Conservation (phyloP, 2,329 filamentous ascomycete species). For the Onygena corvina region DNA sequence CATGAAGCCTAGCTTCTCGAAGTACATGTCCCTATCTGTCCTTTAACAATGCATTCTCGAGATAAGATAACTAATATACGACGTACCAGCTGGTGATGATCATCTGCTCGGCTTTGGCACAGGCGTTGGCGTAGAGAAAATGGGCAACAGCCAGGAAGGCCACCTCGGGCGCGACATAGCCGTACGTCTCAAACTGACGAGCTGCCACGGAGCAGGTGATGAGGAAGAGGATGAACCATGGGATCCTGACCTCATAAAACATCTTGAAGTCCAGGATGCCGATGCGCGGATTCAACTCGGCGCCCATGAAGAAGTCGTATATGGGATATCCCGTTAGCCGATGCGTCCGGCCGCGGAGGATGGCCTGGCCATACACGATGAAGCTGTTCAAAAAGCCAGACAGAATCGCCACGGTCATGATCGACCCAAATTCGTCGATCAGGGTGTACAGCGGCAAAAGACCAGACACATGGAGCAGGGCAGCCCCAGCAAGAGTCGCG, state of each 20-base stretch:
- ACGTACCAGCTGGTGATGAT: conserved; percentile 70
- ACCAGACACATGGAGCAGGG: conserved; percentile 64
- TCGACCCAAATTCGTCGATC: conserved; percentile 86
- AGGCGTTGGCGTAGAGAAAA: conserved; percentile 84
- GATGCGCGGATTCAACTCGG: conserved; percentile 72
- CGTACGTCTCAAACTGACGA: conserved; percentile 71
- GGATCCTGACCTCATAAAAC: conserved; percentile 88
- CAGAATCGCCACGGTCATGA: conserved; percentile 85
- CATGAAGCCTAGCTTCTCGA: conserved; percentile 96
- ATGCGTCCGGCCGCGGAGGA: conserved; percentile 68
- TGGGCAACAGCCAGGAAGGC: conserved; percentile 76
- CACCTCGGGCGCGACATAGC: conserved; percentile 73
- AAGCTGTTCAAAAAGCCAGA: conserved; percentile 76
- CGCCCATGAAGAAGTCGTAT: conserved; percentile 87
- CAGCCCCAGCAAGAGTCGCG: conserved; percentile 60
- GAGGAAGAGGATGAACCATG: conserved; percentile 82
- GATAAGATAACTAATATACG: conserved; percentile 14
- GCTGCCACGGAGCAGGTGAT: conserved; percentile 63
- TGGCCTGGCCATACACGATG: conserved; percentile 74
- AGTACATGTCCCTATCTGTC: conserved; percentile 68
- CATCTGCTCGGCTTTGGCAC: conserved; percentile 80
- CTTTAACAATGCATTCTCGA: neutral
- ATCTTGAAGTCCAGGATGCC: conserved; percentile 81
- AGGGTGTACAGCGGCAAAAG: conserved; percentile 82
- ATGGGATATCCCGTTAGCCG: conserved; percentile 76